Evolutionary conservation across 768 basidiomycete genomes (phyloP), one percentile per base, ranked within the genome.

Genomic region (Tulasnella sp.): DNA sequence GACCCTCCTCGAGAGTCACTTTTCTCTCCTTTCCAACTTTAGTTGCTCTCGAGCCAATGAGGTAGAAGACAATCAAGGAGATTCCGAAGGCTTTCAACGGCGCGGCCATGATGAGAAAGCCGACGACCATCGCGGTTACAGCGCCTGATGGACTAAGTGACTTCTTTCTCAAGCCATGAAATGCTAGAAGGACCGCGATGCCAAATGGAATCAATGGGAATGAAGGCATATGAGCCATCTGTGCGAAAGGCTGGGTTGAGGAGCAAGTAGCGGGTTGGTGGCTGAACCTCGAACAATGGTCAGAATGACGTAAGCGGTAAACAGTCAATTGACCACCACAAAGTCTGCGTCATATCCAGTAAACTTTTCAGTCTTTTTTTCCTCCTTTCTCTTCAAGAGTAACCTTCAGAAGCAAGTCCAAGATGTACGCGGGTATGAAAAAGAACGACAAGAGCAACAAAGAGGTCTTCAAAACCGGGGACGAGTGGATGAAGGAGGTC

Each of bases 11-110:
- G 41, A 95, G 83, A 74, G 82, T 81, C 3, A 86, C 85, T 78
- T 97, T 98, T 68, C 83, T 82, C 67, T 86, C 82, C 80, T 89
- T 94, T 71, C 93, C 89, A 74, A 89, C 90, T 80, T 94, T 95
- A 2, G 95, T 97, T 0, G 94, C 94, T 63, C 86, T 85, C 74
- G 90, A 91, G 4, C 89, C 95, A 0, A 87, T 77, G 36, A 95
- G 81, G 79, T 97, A 95, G 79, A 95, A 91, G 0, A 85, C 86
- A 72, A 94, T 84, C 72, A 95, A 82, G 1, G 87, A 81, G 12
- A 85, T 79, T 17, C 89, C 90, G 77, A 92, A 89, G 0, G 86
- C 84, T 52, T 84, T 83, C 41, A 88, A 82, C 9, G 85, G 88
- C n/a, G 87, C 87, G 17, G 88, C 83, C 79, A 98, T 83, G 78